Percentiles rank a stretch among this genome's conserved stretches.
phyloP scores from a whole-genome alignment of 331 rosid genomes.

The Phaseolus coccineus region DNA sequence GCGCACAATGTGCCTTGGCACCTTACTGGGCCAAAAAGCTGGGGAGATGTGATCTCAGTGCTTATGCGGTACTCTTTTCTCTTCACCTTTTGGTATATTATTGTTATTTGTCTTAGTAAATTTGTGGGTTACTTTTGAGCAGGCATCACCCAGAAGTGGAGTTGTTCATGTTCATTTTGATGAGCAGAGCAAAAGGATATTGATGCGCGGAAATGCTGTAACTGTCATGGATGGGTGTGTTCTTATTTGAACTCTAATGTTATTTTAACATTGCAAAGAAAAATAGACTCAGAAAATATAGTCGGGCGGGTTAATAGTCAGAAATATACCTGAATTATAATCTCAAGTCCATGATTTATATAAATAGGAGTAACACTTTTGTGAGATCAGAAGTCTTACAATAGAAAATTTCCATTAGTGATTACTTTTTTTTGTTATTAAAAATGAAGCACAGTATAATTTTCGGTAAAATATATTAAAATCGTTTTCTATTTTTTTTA shows the following conservation, averaged over 20 bases:
- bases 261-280: neutral
- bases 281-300: neutral
- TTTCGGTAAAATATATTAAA: too few species aligned
- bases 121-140: conserved; percentile 12
- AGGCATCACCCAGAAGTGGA: conserved; percentile 82
- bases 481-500: too few species aligned
- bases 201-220: conserved; percentile 72
- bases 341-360: neutral
- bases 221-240: conserved; percentile 69
- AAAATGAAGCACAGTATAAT: too few species aligned
- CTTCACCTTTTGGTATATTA: neutral
- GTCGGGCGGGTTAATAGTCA: neutral
- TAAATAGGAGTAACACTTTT: neutral
- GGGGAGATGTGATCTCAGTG: conserved; percentile 23
- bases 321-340: neutral
- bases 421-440: too few species aligned
- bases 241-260: conserved; percentile 21
- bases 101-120: neutral
- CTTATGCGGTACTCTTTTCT: conserved; percentile 10
- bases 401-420: too few species aligned
- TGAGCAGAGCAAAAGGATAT: conserved; percentile 63
- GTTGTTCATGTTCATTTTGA: conserved; percentile 60
- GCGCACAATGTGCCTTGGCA: conserved; percentile 27
- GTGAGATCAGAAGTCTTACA: too few species aligned
- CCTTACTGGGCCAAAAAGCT: conserved; percentile 14